Base-by-base conservation (phyloP, 768 basidiomycete genomes). In the Tremella yokohamensis region DNA sequence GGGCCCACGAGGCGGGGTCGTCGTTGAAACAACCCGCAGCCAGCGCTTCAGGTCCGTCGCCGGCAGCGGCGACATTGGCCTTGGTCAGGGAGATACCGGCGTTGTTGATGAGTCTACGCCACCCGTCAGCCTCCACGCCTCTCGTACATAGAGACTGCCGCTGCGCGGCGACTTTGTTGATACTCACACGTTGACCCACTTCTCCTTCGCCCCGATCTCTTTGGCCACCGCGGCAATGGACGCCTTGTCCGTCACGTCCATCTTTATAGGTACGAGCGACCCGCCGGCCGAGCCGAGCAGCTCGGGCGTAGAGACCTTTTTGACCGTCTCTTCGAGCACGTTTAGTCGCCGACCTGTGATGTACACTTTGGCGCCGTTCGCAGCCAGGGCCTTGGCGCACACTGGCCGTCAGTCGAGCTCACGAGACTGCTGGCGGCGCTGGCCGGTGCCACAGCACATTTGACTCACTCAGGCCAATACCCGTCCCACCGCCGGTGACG, bases 111-210 rank as follows among this genome's bases (percentile, higher is more conserved):
- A 45, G 42, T 16, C 42, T 42, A n/a, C 49, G 2, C 22, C n/a
- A 25, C 24, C 13, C 11, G 22, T 45, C 42, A 45, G n/a, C 42
- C 22, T 4, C 4, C 4, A 6, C 6, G 42, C 6, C 42, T 16
- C 42, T 6, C 6, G 4, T 4, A 16, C 7, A 45, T 6, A 6
- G 42, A 45, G n/a, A 4, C 6, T 8, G 42, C n/a, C 42, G n/a
- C 42, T 45, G n/a, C 42, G 42, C n/a, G 19, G 3, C 15, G 12
- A 66, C 68, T 49, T 19, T 71, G 70, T 74, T 60, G 72, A 73
- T 34, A 74, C 57, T 19, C 71, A 53, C 8, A 74, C 51, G 49
- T 76, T 76, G 57, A 76, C 56, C 55, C 54, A 74, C 60, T 74
- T 70, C 58, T 74, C 70, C 40, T 65, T 62, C 39, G 58, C 55